These are phyloP conservation scores for Globisporangium alternatum DNA, from an alignment of 352 stramenopile species.

Conservation along the genomic window DNA sequence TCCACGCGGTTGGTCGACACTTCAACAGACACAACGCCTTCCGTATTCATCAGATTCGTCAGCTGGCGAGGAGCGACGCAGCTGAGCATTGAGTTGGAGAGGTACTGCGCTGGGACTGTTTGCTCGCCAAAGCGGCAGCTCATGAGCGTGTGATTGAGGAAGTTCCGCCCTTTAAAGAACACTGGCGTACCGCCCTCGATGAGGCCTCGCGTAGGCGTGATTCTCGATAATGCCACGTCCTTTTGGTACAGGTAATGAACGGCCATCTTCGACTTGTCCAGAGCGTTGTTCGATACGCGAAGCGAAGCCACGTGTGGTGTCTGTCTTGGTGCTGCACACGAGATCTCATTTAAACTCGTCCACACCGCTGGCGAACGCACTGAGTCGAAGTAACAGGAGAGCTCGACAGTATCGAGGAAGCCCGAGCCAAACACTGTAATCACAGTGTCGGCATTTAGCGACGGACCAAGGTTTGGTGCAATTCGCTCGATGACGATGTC, in stretches of 20 bases:
- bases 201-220: slow-evolving; percentile 74
- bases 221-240: slow-evolving; percentile 75
- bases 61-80: slow-evolving; percentile 82
- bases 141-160: slow-evolving; percentile 88
- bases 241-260: slow-evolving; percentile 77
- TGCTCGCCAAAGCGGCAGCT: slow-evolving; percentile 85
- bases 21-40: slow-evolving; percentile 65
- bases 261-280: slow-evolving; percentile 51
- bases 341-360: slow-evolving; percentile 42
- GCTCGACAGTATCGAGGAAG: slow-evolving; percentile 53
- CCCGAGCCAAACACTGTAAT: slow-evolving; percentile 57
- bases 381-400: slow-evolving; percentile 56
- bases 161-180: slow-evolving; percentile 93
- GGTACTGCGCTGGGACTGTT: slow-evolving; percentile 64
- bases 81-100: slow-evolving; percentile 68
- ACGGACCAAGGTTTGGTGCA: slow-evolving; percentile 51
- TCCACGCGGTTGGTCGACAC: slow-evolving; percentile 87
- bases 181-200: slow-evolving; percentile 80
- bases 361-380: slow-evolving; percentile 40
- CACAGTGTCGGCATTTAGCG: slow-evolving; percentile 51
- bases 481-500: slow-evolving; percentile 46
- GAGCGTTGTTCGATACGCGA: slow-evolving; percentile 76
- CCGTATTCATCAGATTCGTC: slow-evolving; percentile 34
- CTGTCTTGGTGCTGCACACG: slow-evolving; percentile 59
- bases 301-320: slow-evolving; percentile 62